These are phyloP conservation scores for Dothiorella sarmentorum DNA, from an alignment of 2,329 filamentous ascomycete genomes.

Conservation along the genomic window DNA sequence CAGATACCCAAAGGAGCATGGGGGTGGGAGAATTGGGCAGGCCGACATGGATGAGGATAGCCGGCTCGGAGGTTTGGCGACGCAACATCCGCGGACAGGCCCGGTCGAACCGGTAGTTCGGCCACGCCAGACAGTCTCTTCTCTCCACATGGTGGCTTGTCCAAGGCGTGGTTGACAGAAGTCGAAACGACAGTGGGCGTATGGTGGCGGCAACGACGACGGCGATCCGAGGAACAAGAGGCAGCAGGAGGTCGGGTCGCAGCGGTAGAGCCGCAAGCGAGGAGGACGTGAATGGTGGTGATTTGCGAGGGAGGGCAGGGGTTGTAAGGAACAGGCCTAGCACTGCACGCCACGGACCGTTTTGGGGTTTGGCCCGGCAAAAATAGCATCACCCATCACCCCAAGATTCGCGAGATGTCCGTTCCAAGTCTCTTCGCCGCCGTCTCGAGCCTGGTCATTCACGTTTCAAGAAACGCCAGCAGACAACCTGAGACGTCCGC, in stretches of 20 bases:
- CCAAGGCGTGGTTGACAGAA: background rate
- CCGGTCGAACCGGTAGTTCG: background rate
- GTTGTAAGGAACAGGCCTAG: constrained; percentile 5
- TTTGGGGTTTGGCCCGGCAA: background rate
- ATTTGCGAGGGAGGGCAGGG: background rate
- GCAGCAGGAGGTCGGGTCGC: background rate
- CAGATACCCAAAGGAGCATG: background rate
- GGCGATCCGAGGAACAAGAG: background rate
- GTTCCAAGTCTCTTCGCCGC: background rate
- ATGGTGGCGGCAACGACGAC: background rate
- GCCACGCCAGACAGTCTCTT: background rate
- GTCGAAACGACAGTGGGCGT: background rate
- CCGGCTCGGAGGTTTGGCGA: background rate
- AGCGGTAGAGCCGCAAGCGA: background rate
- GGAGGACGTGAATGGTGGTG: background rate
- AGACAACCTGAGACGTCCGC: background rate
- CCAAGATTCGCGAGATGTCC: constrained; percentile 10
- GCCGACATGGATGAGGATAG: background rate
- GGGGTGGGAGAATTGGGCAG: background rate
- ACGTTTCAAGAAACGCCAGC: background rate
- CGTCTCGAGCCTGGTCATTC: too few relatives aligned
- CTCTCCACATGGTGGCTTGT: background rate
- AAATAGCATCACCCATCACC: background rate
- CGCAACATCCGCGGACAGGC: background rate
- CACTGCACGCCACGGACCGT: background rate